These are phyloP conservation scores for Colletotrichum siamense DNA, from an alignment of 2,329 filamentous ascomycete genomes.

Conservation along the genomic window DNA sequence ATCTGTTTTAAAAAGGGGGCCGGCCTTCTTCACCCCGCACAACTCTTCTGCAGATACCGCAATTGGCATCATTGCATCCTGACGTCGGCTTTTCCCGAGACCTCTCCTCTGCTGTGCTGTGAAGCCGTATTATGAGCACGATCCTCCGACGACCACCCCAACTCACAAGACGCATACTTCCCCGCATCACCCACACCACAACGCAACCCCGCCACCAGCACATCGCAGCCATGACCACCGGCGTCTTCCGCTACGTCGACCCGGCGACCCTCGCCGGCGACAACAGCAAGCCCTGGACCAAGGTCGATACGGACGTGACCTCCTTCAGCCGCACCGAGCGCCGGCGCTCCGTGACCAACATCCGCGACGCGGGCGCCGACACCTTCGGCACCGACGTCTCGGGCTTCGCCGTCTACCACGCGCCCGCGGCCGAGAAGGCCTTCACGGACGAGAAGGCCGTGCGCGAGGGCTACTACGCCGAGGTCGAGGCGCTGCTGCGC, in stretches of 20 bases:
- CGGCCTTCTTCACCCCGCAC: neutral
- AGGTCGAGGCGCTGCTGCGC: conserved; percentile 63
- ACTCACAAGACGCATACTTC: neutral
- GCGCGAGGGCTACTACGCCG: conserved; percentile 62
- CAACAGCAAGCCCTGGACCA: conserved; percentile 64
- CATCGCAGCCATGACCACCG: conserved; percentile 57
- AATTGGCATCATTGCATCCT: neutral
- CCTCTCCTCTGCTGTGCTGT: neutral
- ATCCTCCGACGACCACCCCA: neutral
- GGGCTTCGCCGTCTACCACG: conserved; percentile 62
- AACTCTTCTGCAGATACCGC: neutral
- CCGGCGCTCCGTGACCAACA: conserved; percentile 55
- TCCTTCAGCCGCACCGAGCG: conserved; percentile 56
- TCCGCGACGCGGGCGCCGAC: conserved; percentile 53
- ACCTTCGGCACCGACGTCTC: conserved; percentile 60
- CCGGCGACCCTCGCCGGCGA: conserved; percentile 41
- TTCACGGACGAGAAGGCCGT: conserved; percentile 64
- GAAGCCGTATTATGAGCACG: neutral
- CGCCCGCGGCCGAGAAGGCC: conserved; percentile 55
- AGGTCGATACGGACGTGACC: conserved; percentile 65
- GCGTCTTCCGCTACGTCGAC: conserved; percentile 67
- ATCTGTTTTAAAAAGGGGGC: neutral
- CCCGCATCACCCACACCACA: neutral
- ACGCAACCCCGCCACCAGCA: neutral
- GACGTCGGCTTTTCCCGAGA: neutral